A percentile compares a stretch with the other conserved stretches of the same genome.
phyloP scores from a whole-genome alignment of 2,329 filamentous ascomycete genomes.

The Trichoderma polysporum region DNA sequence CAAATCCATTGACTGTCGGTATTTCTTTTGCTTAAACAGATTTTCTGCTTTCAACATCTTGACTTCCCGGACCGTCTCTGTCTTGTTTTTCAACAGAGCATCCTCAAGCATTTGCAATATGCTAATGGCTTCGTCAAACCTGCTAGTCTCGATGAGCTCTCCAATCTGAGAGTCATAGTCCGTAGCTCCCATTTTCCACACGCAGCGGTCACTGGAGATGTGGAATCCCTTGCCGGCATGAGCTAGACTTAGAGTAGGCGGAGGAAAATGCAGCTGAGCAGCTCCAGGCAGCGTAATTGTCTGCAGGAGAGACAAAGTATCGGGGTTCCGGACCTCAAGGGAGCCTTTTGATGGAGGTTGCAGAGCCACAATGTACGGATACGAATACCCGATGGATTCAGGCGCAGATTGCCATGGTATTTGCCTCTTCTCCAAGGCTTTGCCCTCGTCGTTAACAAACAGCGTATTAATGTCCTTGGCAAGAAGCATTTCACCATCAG shows the following conservation, averaged over 20 bases:
- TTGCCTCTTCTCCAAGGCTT: constrained; percentile 77
- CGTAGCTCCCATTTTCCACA: constrained; percentile 95
- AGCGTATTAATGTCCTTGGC: constrained; percentile 97
- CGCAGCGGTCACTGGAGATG: constrained; percentile 82
- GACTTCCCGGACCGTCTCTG: constrained; percentile 74
- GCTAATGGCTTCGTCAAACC: constrained; percentile 90
- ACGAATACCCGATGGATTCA: constrained; percentile 91
- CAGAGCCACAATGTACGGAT: constrained; percentile 88
- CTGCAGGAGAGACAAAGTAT: constrained; percentile 86
- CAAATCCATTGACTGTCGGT: constrained; percentile 80
- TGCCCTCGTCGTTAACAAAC: constrained; percentile 83
- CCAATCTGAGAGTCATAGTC: constrained; percentile 89
- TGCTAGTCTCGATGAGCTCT: constrained; percentile 69
- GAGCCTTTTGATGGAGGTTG: constrained; percentile 80
- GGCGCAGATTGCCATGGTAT: constrained; percentile 90
- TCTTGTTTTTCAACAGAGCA: constrained; percentile 81
- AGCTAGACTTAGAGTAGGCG: constrained; percentile 88
- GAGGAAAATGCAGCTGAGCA: constrained; percentile 83
- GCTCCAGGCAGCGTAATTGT: constrained; percentile 79
- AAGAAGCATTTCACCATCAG: constrained; percentile 82
- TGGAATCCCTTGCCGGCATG: constrained; percentile 96
- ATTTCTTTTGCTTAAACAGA: constrained; percentile 80
- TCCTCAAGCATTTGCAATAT: constrained; percentile 88
- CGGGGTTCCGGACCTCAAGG: constrained; percentile 88
- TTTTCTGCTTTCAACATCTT: constrained; percentile 89